Percentiles rank a stretch among this genome's conserved stretches.
These are phyloP conservation scores for Kluyveromyces dobzhanskii DNA, from an alignment of 805 yeast genomes.

Conservation along the genomic window DNA sequence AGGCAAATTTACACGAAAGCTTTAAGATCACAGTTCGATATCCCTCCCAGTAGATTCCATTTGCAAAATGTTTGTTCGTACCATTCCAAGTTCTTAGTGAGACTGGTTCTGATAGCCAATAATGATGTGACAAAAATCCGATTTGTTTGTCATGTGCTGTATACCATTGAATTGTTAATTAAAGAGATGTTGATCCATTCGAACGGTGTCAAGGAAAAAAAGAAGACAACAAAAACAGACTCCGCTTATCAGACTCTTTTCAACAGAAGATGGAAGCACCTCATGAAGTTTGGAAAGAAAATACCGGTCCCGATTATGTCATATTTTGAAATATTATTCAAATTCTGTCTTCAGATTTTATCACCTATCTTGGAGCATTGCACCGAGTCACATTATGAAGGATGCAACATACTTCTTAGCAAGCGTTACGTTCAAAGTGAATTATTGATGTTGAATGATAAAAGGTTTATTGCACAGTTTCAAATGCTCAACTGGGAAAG, in stretches of 20 bases:
- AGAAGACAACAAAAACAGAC: too few species aligned
- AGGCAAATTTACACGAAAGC: not conserved
- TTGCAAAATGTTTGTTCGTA: not conserved
- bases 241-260: not conserved
- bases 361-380: not conserved
- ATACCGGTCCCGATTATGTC: not conserved
- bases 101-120: not conserved
- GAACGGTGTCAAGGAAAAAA: too few species aligned
- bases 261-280: not conserved
- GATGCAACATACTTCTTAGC: not conserved
- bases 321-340: not conserved
- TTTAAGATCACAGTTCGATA: not conserved
- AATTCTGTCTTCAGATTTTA: constrained; percentile 1
- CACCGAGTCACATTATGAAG: not conserved
- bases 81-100: constrained; percentile 1
- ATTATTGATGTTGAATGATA: constrained; percentile 14
- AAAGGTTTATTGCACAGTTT: constrained; percentile 13
- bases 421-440: constrained; percentile 10
- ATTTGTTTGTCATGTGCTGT: not conserved
- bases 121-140: not conserved
- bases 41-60: not conserved
- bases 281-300: not conserved
- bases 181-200: not conserved
- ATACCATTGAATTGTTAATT: not conserved
- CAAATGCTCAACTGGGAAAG: constrained; percentile 14